Evolutionary conservation across 2,329 filamentous ascomycete species (phyloP).

Genomic region (Cladosporium sp.): DNA sequence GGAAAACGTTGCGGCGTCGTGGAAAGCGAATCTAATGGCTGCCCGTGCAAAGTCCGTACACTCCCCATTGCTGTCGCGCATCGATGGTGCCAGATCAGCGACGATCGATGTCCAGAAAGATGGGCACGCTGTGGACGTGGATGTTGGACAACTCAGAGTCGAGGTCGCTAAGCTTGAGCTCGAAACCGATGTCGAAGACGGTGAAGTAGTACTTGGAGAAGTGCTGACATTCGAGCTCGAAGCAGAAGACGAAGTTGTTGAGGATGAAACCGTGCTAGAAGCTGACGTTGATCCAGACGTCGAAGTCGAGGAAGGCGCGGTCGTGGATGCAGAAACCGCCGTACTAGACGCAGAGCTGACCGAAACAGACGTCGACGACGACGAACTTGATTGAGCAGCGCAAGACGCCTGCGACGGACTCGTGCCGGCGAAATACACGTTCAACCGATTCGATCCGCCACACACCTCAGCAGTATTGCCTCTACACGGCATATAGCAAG

Average conservation of each 20-base stretch:
- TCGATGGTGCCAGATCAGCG: constrained; percentile 24
- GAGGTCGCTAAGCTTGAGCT: not conserved
- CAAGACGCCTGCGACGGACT: constrained; percentile 6
- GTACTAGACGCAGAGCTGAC: not conserved
- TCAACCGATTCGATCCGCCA: constrained; percentile 10
- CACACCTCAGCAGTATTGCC: constrained; percentile 8
- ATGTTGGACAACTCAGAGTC: constrained; percentile 9
- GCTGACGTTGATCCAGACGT: constrained; percentile 13
- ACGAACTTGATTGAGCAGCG: not conserved
- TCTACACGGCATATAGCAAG: constrained; percentile 10
- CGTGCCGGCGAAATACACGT: constrained; percentile 15
- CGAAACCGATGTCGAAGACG: not conserved
- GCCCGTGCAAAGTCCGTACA: constrained; percentile 32
- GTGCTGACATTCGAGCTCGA: not conserved
- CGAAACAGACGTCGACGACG: not conserved
- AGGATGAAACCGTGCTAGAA: constrained; percentile 18
- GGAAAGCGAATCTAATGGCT: constrained; percentile 34
- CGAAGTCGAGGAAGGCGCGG: not conserved
- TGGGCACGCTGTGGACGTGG: constrained; percentile 21
- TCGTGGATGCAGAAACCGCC: not conserved
- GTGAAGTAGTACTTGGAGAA: not conserved
- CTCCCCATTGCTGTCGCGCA: constrained; percentile 23
- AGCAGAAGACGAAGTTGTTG: constrained; percentile 8
- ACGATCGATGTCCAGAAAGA: constrained; percentile 29
- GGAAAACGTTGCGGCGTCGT: constrained; percentile 27